Base-by-base conservation (phyloP, 768 basidiomycete genomes). In the Auricularia sp. region DNA sequence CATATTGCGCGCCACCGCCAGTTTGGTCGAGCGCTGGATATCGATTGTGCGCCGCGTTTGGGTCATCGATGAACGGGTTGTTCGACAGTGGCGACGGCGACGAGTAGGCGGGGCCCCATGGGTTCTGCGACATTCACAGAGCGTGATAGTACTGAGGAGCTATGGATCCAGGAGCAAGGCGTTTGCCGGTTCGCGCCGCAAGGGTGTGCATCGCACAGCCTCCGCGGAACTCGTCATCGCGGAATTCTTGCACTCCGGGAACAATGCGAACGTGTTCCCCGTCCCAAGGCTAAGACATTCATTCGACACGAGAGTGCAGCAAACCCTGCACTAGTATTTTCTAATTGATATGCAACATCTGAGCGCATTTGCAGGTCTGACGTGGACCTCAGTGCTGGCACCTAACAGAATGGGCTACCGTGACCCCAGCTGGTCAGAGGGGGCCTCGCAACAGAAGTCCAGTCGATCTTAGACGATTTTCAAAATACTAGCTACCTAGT, bases 21-120 rank as follows among this genome's bases (percentile, higher is more conserved):
- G 34, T 13, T 59, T 35, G 21, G 54, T 29, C 16, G 14, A 59
- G 47, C 47, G 47, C 14, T 18, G 47, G 47, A 18, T 51, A 51
- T 21, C 56, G 56, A 34, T 35, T 29, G 11, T 59, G 56, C 11
- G 56, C 56, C 21, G 56, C 56, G 18, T 29, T 29, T 5, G 56
- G 56, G 56, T 59, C 56, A 34, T 59, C 56, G 21, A 59, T 59
- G 56, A 59, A 59, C 56, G 56, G 56, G 56, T 59, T 59, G 56
- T 59, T 59, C 24, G 47, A 51, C 18, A 51, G 47, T 18, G 47
- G 39, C 39, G 39, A 42, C 39, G 21, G 47, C 47, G 56, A n/a
- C 29, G 24, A 59, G 54, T 59, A 34, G 6, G 56, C 8, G 24
- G 18, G 34, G 29, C 16, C 56, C 29, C 24, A 59, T 7, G 56